These are phyloP conservation scores for Teratosphaeria pseudoeucalypti DNA, from an alignment of 2,329 filamentous ascomycete genomes.

Conservation along the genomic window DNA sequence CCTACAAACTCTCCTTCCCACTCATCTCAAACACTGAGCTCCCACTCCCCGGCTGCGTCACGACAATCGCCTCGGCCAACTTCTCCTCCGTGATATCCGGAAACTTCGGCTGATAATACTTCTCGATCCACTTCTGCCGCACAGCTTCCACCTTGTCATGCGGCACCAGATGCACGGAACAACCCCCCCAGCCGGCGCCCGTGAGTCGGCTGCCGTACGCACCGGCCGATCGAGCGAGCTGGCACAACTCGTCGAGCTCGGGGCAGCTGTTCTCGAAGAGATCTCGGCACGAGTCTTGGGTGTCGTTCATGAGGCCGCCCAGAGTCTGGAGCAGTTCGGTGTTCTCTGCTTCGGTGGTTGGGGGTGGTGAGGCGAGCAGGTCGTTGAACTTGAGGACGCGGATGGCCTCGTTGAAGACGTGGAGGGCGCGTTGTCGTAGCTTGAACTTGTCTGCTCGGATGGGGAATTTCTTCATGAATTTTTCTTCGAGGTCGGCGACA, in stretches of 20 bases:
- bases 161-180: conserved; percentile 85
- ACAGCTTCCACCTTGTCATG: conserved; percentile 71
- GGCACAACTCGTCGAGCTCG: conserved; percentile 82
- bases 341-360: conserved; percentile 40
- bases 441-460: conserved; percentile 81
- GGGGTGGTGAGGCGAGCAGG: conserved; percentile 47
- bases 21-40: conserved; percentile 29
- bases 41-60: conserved; percentile 75
- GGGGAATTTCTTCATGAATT: conserved; percentile 80
- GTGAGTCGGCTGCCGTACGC: conserved; percentile 79
- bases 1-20: conserved; percentile 6
- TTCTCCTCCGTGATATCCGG: conserved; percentile 61
- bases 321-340: conserved; percentile 62
- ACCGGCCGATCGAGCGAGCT: conserved; percentile 66
- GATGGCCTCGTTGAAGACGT: conserved; percentile 83
- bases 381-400: conserved; percentile 76
- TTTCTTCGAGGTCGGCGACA: conserved; percentile 60
- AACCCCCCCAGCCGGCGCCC: conserved; percentile 94
- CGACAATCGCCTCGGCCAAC: conserved; percentile 68
- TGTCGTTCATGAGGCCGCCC: conserved; percentile 77
- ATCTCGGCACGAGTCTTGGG: conserved; percentile 77
- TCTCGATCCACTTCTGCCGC: conserved; percentile 62
- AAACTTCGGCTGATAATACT: conserved; percentile 71
- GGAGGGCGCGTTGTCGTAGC: conserved; percentile 74
- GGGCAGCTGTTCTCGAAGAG: conserved; percentile 86